Base-by-base conservation (phyloP, 208 protist species). In the Angomonas deanei region DNA sequence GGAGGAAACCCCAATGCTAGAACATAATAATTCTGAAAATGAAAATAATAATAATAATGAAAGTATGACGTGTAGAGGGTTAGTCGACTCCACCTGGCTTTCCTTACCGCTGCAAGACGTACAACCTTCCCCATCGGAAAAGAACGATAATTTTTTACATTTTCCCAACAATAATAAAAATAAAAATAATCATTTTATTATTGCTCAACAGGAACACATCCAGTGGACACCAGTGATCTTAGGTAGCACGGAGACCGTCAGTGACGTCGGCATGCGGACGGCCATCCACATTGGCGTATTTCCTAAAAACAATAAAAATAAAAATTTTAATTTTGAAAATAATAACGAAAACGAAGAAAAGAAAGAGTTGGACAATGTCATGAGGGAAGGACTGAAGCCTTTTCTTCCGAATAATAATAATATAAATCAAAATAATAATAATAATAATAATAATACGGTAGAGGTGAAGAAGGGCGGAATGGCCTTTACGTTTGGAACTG, bases 211-310 rank as follows among this genome's bases (percentile, higher is more conserved):
- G 15, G 81, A 91, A 31, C 78, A 78, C 0, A 68, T 91, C 19
- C 73, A 86, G 62, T 88, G 84, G 84, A 83, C 84, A 65, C 84
- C 80, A 3, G 64, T 88, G 32, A 42, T 91, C 53, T 74, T 91
- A 32, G 84, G 80, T 1, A 77, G 73, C 48, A 82, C 80, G 46
- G 81, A 88, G 36, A 88, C 73, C 57, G 70, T 86, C 31, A 86
- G 76, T 34, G 78, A 87, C 48, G 80, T 84, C 1, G 78, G 80
- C 24, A 72, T 79, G 65, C 77, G 84, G 31, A 88, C 74, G 0
- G 81, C 84, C 23, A 74, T 91, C 59, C 80, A 91, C 33, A 42
- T 42, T n/a, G 36, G 36, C 8, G 15, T 42, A 42, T 42, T 42
- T 42, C 36, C 36, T 42, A 42, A 42, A 42, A n/a, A 42, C 15